Conservation (phyloP, 2,329 filamentous ascomycete genomes). For the Fonsecaea nubica region DNA sequence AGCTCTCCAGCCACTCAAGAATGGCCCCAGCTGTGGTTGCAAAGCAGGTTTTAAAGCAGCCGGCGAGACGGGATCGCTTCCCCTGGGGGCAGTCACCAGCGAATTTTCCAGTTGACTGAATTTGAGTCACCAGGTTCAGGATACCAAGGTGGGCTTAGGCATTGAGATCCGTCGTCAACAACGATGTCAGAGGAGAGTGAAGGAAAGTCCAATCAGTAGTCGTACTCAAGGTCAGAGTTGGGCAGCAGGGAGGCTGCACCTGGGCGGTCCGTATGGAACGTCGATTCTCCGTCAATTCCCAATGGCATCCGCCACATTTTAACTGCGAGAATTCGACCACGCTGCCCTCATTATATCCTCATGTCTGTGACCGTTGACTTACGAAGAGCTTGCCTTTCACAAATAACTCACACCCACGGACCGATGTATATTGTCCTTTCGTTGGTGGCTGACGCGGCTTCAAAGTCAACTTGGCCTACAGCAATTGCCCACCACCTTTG, state of each 20-base stretch:
- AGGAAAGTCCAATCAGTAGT: neutral
- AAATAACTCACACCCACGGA: neutral
- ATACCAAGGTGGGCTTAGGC: neutral
- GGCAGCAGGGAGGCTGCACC: neutral
- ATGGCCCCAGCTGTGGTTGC: neutral
- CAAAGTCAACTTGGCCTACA: neutral
- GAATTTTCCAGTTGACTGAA: neutral
- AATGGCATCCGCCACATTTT: neutral
- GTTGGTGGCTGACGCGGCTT: neutral
- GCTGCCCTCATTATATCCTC: neutral
- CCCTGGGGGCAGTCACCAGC: neutral
- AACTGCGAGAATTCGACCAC: neutral
- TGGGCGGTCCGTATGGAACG: neutral
- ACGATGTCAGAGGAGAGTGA: neutral
- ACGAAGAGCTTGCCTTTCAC: neutral
- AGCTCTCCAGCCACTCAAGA: neutral
- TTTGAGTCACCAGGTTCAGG: neutral
- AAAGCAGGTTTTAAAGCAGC: neutral
- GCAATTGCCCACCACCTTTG: neutral
- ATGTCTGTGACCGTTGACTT: neutral
- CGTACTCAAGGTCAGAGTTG: neutral
- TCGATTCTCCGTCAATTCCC: neutral
- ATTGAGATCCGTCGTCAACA: neutral
- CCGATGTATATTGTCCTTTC: neutral
- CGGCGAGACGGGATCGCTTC: neutral